Base-by-base conservation (phyloP, 306 rosid species). In the Cucumis melo region DNA sequence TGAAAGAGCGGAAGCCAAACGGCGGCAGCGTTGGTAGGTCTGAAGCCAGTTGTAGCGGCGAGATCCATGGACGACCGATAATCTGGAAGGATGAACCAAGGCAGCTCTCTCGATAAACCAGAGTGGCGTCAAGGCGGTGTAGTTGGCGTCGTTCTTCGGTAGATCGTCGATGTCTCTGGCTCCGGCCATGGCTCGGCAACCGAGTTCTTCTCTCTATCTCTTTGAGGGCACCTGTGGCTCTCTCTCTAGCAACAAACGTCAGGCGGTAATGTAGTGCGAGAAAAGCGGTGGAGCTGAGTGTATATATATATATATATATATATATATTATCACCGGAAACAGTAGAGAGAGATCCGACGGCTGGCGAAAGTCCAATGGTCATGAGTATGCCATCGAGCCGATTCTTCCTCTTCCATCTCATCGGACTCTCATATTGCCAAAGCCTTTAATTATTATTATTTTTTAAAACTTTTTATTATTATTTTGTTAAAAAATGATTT, bases 71-170 rank as follows among this genome's bases (percentile, higher is more conserved):
- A 91, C 83, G 61, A 94, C 38, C 1, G 98, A 91, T 7, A 32
- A 70, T 83, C 91, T 87, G 77, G 84, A 82, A 0, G 97, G 97
- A 58, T 94, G 97, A 17, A 88, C 93, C 83, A 77, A 23, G 70
- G 98, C 89, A 0, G 96, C 97, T 82, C 98, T 89, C 56, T 93
- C 91, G 12, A 94, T 79, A 82, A 91, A 90, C 97, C 93, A 90
- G 55, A 94, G 34, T 63, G 98, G 98, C 76, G 98, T 94, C 41
- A 94, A 65, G 7, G 98, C 92, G 36, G 89, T 90, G 86, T 89
- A 83, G 86, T 91, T 94, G 1, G 98, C 98, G 0, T 86, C 83
- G 89, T 90, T 91, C 87, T 89, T 90, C 1, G 97, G 97, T 73
- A 91, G 84, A 21, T 91, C 91, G 71, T 94, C 98, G 14, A 91